phyloP scores from a whole-genome alignment of 2,329 filamentous ascomycete genomes.

The Claviceps pazoutovae region DNA sequence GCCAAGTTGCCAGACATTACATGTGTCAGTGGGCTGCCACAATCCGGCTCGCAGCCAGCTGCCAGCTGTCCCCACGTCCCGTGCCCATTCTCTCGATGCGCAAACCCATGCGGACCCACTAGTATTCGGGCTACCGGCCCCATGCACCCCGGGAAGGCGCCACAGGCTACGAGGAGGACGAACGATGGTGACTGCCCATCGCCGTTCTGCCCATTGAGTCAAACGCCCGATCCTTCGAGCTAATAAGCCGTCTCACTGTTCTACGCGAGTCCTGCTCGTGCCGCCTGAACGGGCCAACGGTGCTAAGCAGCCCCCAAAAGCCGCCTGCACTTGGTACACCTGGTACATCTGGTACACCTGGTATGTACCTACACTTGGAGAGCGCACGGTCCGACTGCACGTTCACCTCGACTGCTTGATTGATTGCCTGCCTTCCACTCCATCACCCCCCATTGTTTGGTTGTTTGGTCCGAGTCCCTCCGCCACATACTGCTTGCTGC shows the following conservation, averaged over 20 bases:
- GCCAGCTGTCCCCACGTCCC: background rate
- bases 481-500: slow-evolving; percentile 2
- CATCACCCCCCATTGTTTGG: background rate
- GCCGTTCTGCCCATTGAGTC: background rate
- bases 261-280: background rate
- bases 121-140: slow-evolving; percentile 1
- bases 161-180: background rate
- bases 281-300: slow-evolving; percentile 4
- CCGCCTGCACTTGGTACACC: background rate
- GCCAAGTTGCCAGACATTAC: too few species aligned
- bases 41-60: background rate
- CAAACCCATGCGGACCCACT: slow-evolving; percentile 3
- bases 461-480: background rate
- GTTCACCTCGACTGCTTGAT: background rate
- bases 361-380: too few species aligned
- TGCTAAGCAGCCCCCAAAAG: slow-evolving; percentile 3
- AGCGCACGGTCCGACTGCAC: background rate
- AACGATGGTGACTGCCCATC: background rate
- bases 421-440: background rate
- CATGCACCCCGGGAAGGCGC: background rate
- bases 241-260: slow-evolving; percentile 1
- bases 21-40: too few species aligned
- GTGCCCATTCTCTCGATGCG: slow-evolving; percentile 1
- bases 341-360: too few species aligned
- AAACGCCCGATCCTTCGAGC: slow-evolving; percentile 1